These are phyloP conservation scores for Pyrenula aspistea DNA, from an alignment of 495 filamentous ascomycete genomes.

Conservation along the genomic window DNA sequence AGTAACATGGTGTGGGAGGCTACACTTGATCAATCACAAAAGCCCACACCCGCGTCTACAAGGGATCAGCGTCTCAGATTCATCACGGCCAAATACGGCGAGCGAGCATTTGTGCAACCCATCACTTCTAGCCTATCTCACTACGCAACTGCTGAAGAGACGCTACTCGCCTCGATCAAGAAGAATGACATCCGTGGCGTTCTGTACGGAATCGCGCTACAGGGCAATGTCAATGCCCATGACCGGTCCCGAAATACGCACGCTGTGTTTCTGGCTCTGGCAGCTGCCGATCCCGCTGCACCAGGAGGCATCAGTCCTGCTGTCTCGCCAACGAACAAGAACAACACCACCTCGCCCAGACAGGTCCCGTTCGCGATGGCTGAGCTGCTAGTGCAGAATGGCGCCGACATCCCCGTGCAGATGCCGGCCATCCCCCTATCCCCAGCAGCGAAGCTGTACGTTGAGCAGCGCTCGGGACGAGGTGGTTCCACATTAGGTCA, in stretches of 20 bases:
- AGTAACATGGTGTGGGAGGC: constrained; percentile 98
- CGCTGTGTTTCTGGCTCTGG: constrained; percentile 79
- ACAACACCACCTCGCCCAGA: constrained; percentile 19
- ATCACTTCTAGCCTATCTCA: constrained; percentile 65
- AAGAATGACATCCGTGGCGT: constrained; percentile 86
- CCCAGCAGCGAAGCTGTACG: constrained; percentile 62
- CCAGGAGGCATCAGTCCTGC: constrained; percentile 36
- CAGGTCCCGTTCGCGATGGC: constrained; percentile 68
- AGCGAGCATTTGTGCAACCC: constrained; percentile 66
- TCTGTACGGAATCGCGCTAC: constrained; percentile 78
- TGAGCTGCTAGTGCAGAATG: constrained; percentile 88
- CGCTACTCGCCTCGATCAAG: constrained; percentile 85
- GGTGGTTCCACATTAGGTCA: constrained; percentile 13
- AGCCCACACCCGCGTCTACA: constrained; percentile 62
- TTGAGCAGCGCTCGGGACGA: constrained; percentile 55
- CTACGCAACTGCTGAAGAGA: constrained; percentile 74
- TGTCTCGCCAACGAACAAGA: constrained; percentile 15
- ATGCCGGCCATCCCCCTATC: constrained; percentile 69
- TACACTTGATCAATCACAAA: constrained; percentile 55
- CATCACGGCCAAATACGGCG: constrained; percentile 90
- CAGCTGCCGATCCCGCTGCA: constrained; percentile 82
- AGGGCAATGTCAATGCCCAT: constrained; percentile 73
- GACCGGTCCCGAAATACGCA: constrained; percentile 85
- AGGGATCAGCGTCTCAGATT: constrained; percentile 84
- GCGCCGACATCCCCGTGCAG: constrained; percentile 67